These are phyloP conservation scores for Stephania japonica DNA, from an alignment of 164 flowering plant species.

Conservation along the genomic window DNA sequence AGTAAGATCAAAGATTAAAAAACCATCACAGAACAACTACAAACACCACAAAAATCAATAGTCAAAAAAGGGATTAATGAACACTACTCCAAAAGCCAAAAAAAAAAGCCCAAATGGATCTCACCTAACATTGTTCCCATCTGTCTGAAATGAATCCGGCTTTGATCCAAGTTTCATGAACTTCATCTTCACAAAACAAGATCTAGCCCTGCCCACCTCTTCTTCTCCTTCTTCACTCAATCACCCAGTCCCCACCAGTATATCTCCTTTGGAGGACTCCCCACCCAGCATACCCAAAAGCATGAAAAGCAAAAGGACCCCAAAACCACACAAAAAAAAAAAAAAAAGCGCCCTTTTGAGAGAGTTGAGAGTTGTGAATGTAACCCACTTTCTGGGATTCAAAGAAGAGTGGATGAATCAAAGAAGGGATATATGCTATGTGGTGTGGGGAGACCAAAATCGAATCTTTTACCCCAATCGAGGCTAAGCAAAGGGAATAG, in stretches of 20 bases:
- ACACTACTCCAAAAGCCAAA: too few relatives aligned
- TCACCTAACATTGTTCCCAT: conserved; percentile 72
- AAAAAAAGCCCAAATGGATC: conserved; percentile 10
- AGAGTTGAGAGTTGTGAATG: conserved; percentile 35
- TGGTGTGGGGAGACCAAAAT: conserved; percentile 13
- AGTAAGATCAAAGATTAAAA: background rate
- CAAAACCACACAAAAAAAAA: conserved; percentile 11
- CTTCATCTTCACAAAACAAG: conserved; percentile 59
- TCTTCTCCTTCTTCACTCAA: conserved; percentile 4
- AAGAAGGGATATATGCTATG: conserved; percentile 34
- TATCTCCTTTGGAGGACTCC: background rate
- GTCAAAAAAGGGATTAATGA: background rate
- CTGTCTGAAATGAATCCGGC: conserved; percentile 80
- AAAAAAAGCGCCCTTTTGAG: conserved; percentile 23
- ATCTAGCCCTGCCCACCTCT: conserved; percentile 10
- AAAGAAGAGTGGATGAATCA: conserved; percentile 32
- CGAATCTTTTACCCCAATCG: conserved; percentile 49
- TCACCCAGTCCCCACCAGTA: background rate
- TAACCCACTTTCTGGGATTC: conserved; percentile 26
- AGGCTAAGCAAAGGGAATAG: conserved; percentile 24
- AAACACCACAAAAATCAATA: background rate
- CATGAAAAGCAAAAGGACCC: conserved; percentile 5
- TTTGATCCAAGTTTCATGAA: conserved; percentile 99
- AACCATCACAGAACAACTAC: background rate
- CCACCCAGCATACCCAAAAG: conserved; percentile 16